Evolutionary conservation across 805 yeast species (phyloP).

Genomic region (Wickerhamiella dianesei): DNA sequence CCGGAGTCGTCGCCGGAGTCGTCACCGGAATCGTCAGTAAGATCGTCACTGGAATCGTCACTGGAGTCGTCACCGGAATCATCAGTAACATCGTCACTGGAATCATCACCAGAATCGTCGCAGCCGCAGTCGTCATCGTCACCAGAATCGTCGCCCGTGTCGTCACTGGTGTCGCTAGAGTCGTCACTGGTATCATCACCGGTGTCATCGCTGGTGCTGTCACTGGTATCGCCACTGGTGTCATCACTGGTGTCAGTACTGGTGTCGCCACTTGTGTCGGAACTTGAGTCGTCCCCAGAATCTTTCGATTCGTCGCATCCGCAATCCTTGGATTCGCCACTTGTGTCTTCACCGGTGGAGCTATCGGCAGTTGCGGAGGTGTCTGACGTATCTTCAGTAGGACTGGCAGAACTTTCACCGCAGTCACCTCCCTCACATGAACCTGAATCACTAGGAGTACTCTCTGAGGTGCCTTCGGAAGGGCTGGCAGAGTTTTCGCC

Average conservation of each 20-base stretch:
- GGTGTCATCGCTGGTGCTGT: neutral
- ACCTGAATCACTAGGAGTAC: neutral
- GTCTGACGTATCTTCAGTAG: neutral
- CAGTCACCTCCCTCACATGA: neutral
- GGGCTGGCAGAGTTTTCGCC: neutral
- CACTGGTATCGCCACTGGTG: constrained; percentile 3
- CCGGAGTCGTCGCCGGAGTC: constrained; percentile 1
- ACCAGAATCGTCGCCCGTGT: too few species aligned
- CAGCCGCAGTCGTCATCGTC: too few species aligned
- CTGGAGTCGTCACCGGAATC: too few species aligned
- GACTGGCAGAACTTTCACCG: neutral
- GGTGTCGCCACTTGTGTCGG: neutral
- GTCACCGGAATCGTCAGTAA: neutral
- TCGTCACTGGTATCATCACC: neutral
- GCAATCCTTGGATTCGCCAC: constrained; percentile 5
- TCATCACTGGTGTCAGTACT: neutral
- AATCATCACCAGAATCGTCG: too few species aligned
- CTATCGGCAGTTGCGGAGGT: neutral
- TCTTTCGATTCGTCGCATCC: neutral
- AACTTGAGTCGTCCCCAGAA: neutral
- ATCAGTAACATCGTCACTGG: too few species aligned
- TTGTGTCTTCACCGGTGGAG: neutral
- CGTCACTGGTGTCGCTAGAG: neutral
- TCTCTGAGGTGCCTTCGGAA: too few species aligned
- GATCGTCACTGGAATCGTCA: neutral